These are phyloP conservation scores for Candida adriatica DNA, from an alignment of 805 yeast species.

Conservation along the genomic window DNA sequence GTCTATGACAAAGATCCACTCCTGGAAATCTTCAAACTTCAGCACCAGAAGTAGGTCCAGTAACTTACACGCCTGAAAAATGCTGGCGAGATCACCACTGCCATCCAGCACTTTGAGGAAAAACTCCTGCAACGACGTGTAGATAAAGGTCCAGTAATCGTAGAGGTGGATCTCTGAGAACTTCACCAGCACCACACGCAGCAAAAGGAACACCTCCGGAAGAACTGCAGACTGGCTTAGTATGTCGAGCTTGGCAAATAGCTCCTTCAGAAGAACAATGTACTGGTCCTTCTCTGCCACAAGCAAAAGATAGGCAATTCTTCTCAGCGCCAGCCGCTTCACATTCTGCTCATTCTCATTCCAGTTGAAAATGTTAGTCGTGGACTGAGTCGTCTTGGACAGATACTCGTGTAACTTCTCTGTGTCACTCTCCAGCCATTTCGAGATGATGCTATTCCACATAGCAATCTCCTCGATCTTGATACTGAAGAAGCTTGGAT, in stretches of 20 bases:
- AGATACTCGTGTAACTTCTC: constrained; percentile 52
- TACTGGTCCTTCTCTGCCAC: constrained; percentile 55
- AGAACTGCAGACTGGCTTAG: constrained; percentile 24
- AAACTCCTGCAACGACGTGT: constrained; percentile 50
- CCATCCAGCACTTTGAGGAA: constrained; percentile 35
- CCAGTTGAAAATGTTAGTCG: constrained; percentile 50
- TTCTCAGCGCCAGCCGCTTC: constrained; percentile 46
- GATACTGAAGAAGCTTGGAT: constrained; percentile 45
- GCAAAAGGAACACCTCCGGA: constrained; percentile 43
- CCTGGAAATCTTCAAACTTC: constrained; percentile 73
- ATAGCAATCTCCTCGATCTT: constrained; percentile 22
- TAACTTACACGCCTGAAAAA: constrained; percentile 65
- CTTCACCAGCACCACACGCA: constrained; percentile 60
- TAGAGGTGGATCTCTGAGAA: constrained; percentile 58
- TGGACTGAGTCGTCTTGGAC: constrained; percentile 34
- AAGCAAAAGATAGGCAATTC: constrained; percentile 58
- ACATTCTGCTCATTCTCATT: constrained; percentile 62
- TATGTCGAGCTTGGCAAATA: constrained; percentile 43
- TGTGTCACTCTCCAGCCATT: constrained; percentile 62
- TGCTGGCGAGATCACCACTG: constrained; percentile 32
- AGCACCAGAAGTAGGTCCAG: constrained; percentile 67
- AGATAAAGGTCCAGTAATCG: constrained; percentile 63
- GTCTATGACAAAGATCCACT: constrained; percentile 82
- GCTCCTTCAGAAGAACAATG: constrained; percentile 38
- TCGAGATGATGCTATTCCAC: constrained; percentile 51